These are phyloP conservation scores for Trypanosoma caninum DNA, from an alignment of 208 protist genomes.

Conservation along the genomic window DNA sequence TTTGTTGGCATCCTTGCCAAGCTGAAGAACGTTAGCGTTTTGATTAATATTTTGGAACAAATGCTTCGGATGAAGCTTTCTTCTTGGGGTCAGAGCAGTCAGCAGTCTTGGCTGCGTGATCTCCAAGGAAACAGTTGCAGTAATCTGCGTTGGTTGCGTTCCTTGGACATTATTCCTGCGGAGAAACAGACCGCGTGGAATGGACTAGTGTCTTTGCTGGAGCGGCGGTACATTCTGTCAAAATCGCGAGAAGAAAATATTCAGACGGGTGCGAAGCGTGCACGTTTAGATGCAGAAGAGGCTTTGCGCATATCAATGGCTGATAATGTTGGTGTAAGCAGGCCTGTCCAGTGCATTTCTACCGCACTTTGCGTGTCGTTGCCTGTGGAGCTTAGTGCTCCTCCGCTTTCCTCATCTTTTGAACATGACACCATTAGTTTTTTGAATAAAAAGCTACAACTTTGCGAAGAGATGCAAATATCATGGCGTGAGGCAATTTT, in stretches of 20 bases:
- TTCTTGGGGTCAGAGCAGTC: slow-evolving; percentile 52
- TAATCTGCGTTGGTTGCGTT: slow-evolving; percentile 67
- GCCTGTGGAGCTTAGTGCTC: slow-evolving; percentile 56
- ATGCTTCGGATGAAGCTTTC: slow-evolving; percentile 43
- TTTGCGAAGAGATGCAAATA: slow-evolving; percentile 39
- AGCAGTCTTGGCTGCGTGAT: slow-evolving; percentile 68
- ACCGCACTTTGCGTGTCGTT: slow-evolving; percentile 49
- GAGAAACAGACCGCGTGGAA: slow-evolving; percentile 48
- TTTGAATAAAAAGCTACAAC: slow-evolving; percentile 45
- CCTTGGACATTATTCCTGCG: slow-evolving; percentile 38
- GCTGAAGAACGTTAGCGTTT: slow-evolving; percentile 19
- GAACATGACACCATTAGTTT: slow-evolving; percentile 57
- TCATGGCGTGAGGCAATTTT: slow-evolving; percentile 39
- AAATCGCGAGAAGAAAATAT: slow-evolving; percentile 27
- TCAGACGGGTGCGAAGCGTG: slow-evolving; percentile 29
- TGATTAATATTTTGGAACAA: slow-evolving; percentile 61
- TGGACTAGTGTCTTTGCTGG: slow-evolving; percentile 48
- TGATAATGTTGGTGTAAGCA: slow-evolving; percentile 52
- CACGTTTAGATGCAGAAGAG: slow-evolving; percentile 23
- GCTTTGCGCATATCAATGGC: slow-evolving; percentile 3
- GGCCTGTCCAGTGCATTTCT: slow-evolving; percentile 51
- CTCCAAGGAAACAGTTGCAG: slow-evolving; percentile 30
- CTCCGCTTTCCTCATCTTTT: slow-evolving; percentile 41
- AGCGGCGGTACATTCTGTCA: slow-evolving; percentile 67
- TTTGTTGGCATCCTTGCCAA: slow-evolving; percentile 49